A percentile compares a stretch with the other conserved stretches of the same genome.
These are phyloP conservation scores for Beauveria rudraprayagi DNA, from an alignment of 2,329 filamentous ascomycete genomes.

Conservation along the genomic window DNA sequence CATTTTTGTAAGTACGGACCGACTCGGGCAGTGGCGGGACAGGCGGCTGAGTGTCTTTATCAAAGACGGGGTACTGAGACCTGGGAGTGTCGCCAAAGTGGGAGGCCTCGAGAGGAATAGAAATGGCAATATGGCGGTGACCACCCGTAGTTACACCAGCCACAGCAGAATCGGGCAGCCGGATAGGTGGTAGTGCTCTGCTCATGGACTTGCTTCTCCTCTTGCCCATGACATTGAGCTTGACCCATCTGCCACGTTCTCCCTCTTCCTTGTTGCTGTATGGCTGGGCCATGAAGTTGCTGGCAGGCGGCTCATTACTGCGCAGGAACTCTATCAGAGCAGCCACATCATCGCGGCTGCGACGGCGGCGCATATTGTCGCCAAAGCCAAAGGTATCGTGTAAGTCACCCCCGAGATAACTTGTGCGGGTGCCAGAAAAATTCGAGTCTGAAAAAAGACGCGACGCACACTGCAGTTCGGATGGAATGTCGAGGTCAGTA, in stretches of 20 bases:
- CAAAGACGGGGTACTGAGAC: slow-evolving; percentile 27
- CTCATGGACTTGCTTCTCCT: slow-evolving; percentile 28
- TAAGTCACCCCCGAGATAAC: slow-evolving; percentile 11
- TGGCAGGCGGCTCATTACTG: slow-evolving; percentile 38
- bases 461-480: background rate
- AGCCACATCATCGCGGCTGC: slow-evolving; percentile 21
- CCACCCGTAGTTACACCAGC: slow-evolving; percentile 45
- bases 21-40: slow-evolving; percentile 15
- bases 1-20: slow-evolving; percentile 24
- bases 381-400: background rate
- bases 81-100: slow-evolving; percentile 29
- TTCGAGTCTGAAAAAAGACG: slow-evolving; percentile 1
- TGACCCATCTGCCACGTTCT: slow-evolving; percentile 32
- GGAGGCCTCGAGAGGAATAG: slow-evolving; percentile 45
- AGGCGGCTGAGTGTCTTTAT: background rate
- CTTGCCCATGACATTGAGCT: slow-evolving; percentile 29
- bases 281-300: slow-evolving; percentile 42
- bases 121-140: slow-evolving; percentile 52
- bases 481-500: slow-evolving; percentile 7
- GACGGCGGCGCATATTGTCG: background rate
- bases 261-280: slow-evolving; percentile 20
- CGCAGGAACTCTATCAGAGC: slow-evolving; percentile 42
- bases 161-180: slow-evolving; percentile 47
- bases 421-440: slow-evolving; percentile 5
- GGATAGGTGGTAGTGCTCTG: slow-evolving; percentile 24